A percentile compares a stretch with the other conserved stretches of the same genome.
Conservation (phyloP, 306 rosid genomes). For the Corylus avellana region DNA sequence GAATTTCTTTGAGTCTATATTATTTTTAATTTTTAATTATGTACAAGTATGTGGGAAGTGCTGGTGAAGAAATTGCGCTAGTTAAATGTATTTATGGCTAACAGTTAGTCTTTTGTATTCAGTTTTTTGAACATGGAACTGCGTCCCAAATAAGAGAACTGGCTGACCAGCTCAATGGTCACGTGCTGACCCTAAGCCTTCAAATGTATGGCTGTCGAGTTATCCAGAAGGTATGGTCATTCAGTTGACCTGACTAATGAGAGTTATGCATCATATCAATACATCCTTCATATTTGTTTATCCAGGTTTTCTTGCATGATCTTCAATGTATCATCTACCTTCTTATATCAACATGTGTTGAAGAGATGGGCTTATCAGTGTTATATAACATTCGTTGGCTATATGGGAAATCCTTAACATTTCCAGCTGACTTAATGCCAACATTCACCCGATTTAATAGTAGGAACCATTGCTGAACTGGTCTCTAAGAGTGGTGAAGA, state of each 20-base stretch:
- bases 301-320: not conserved
- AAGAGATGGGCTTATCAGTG: not conserved
- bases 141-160: constrained; percentile 80
- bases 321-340: not conserved
- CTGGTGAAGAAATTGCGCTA: not conserved
- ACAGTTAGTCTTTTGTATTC: constrained; percentile 20
- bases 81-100: not conserved
- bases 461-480: not conserved
- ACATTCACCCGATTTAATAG: not conserved
- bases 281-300: constrained; percentile 3
- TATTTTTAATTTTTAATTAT: not conserved
- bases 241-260: constrained; percentile 2
- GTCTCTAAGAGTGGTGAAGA: not conserved
- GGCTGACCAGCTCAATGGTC: constrained; percentile 81
- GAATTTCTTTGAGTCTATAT: not conserved
- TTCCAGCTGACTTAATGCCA: not conserved
- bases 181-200: constrained; percentile 88
- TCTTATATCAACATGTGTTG: not conserved
- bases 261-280: constrained; percentile 3
- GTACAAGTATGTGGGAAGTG: not conserved
- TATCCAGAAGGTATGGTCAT: constrained; percentile 78
- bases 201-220: constrained; percentile 99
- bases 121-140: constrained; percentile 98
- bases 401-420: not conserved
- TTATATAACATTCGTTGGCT: not conserved